A percentile compares a stretch with the other conserved stretches of the same genome.
Conservation (phyloP, 257 asterid species). For the Ocimum tenuiflorum region DNA sequence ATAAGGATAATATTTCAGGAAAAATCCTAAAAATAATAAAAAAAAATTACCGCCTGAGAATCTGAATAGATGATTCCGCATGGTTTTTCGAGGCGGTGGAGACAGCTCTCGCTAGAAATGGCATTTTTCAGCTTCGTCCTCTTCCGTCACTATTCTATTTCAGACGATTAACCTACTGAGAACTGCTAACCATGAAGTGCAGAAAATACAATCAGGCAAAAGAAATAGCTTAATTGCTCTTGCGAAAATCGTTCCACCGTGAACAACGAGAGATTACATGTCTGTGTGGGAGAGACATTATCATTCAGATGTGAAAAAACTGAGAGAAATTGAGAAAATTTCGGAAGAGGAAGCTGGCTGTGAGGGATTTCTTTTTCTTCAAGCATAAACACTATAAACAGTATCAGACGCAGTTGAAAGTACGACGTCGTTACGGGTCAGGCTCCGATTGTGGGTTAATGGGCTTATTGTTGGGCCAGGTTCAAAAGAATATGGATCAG, state of each 20-base stretch:
- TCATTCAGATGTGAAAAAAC: not conserved
- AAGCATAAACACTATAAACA: not conserved
- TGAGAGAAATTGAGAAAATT: not conserved
- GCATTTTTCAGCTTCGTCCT: conserved; percentile 13
- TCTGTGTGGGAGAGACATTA: not conserved
- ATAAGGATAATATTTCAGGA: not conserved
- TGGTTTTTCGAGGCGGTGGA: conserved; percentile 20
- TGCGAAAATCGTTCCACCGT: not conserved
- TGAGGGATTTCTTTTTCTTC: conserved; percentile 1
- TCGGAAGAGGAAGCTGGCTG: not conserved
- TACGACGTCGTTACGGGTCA: not conserved
- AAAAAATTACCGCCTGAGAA: conserved; percentile 25
- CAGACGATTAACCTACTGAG: conserved; percentile 4
- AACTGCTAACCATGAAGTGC: not conserved
- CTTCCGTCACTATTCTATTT: not conserved
- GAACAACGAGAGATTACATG: not conserved
- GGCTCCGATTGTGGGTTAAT: not conserved
- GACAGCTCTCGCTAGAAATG: conserved; percentile 24
- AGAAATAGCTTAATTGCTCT: not conserved
- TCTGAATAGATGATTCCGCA: conserved; percentile 19
- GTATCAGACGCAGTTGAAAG: not conserved
- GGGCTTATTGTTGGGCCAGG: not conserved
- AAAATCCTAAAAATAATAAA: not conserved
- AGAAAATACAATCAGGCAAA: not conserved
- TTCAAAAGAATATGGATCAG: not conserved